Evolutionary conservation across 2,329 filamentous ascomycete species (phyloP).

Genomic region (Penicillium sp.): DNA sequence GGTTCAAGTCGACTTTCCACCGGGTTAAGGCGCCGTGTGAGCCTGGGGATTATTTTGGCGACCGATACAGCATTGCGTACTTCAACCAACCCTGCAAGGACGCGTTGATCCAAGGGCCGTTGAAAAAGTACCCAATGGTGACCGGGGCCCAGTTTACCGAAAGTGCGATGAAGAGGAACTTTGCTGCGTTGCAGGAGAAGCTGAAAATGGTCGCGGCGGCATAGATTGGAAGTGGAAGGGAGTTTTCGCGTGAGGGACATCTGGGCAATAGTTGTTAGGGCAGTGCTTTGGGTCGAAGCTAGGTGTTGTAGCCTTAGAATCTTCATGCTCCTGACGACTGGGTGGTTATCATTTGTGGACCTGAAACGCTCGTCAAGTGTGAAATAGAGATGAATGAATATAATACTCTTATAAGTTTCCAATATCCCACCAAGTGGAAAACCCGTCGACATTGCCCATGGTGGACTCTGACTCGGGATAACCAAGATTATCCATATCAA

Average conservation of each 20-base stretch:
- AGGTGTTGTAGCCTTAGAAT: constrained; percentile 1
- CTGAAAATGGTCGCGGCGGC: constrained; percentile 39
- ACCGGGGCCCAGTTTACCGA: constrained; percentile 67
- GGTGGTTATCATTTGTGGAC: constrained; percentile 12
- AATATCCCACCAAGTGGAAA: constrained; percentile 46
- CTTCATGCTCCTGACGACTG: constrained; percentile 2
- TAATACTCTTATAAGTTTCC: constrained; percentile 41
- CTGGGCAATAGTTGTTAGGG: constrained; percentile 21
- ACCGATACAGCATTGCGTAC: constrained; percentile 69
- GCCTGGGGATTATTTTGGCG: constrained; percentile 61
- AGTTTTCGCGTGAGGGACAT: constrained; percentile 25
- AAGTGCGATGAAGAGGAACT: constrained; percentile 64
- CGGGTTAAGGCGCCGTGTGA: constrained; percentile 67
- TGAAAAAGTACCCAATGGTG: constrained; percentile 66
- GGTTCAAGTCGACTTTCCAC: constrained; percentile 71
- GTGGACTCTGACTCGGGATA: constrained; percentile 37
- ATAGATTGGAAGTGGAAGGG: constrained; percentile 14
- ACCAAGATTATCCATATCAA: constrained; percentile 40
- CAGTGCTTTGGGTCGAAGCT: constrained; percentile 8
- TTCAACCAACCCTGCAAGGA: constrained; percentile 69
- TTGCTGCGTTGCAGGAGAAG: constrained; percentile 58
- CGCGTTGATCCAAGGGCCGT: constrained; percentile 64
- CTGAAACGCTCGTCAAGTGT: constrained; percentile 23
- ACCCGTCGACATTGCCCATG: constrained; percentile 40
- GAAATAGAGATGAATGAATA: constrained; percentile 32